Evolutionary conservation across 1,139 yeast genomes (phyloP).

Genomic region (Blastobotrys ciferrii): DNA sequence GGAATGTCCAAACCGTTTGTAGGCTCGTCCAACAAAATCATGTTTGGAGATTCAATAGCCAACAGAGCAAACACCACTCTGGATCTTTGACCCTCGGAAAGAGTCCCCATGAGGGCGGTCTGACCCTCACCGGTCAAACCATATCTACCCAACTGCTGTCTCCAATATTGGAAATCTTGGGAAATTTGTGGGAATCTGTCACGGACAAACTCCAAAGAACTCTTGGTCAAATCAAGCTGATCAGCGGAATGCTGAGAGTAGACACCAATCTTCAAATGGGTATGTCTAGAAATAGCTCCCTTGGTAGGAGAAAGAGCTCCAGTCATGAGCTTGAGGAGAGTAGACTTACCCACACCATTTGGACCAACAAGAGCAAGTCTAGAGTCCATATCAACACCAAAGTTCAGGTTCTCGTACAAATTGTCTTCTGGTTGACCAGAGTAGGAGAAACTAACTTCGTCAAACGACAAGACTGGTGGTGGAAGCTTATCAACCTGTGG

Average conservation of each 20-base stretch:
- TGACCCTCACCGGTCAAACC: conserved; percentile 99
- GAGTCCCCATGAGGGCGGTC: conserved; percentile 96
- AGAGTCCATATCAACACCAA: conserved; percentile 99
- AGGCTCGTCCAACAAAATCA: conserved; percentile 96
- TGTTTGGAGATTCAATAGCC: conserved; percentile 94
- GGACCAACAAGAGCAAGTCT: conserved; percentile 98
- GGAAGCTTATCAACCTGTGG: conserved; percentile 96
- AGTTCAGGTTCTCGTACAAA: conserved; percentile 84
- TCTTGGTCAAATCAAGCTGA: conserved; percentile 91
- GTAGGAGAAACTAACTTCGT: conserved; percentile 89
- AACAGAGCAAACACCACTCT: conserved; percentile 96
- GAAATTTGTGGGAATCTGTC: conserved; percentile 85
- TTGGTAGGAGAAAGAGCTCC: conserved; percentile 85
- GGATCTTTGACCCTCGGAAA: conserved; percentile 98
- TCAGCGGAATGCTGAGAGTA: conserved; percentile 99
- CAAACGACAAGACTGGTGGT: conserved; percentile 97
- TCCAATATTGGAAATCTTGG: conserved; percentile 99
- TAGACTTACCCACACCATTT: conserved; percentile 98
- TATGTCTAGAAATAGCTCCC: conserved; percentile 96
- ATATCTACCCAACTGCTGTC: conserved; percentile 96
- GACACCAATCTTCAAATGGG: conserved; percentile 97
- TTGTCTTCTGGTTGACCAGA: conserved; percentile 85
- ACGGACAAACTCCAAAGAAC: conserved; percentile 95
- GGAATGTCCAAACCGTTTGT: conserved; percentile 98
- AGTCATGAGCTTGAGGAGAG: conserved; percentile 92